Base-by-base conservation (phyloP, 805 yeast species). In the Kodamaea hsintzibuensis region DNA sequence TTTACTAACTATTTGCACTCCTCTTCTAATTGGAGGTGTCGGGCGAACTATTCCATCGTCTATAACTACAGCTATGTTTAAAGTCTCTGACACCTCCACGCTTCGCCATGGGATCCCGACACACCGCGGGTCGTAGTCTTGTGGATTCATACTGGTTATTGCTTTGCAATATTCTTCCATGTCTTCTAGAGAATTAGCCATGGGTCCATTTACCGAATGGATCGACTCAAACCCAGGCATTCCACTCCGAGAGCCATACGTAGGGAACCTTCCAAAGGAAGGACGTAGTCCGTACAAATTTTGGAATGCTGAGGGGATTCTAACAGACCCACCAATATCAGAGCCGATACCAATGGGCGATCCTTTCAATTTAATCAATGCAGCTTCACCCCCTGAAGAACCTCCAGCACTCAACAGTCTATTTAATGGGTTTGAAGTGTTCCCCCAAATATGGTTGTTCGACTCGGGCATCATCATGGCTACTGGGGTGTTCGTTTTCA, bases 311-410 rank as follows among this genome's bases (percentile, higher is more conserved):
- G 82, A 76, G 0, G 85, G 85, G 42, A 72, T 71, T 51, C 85
- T 68, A 37, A 81, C 70, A 13, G 77, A 69, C 10, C 85, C 85
- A 27, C 84, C 85, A 50, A 80, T 77, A 59, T 82, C 85, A 12
- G 80, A 74, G 13, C 86, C 86, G 46, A 83, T 62, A 17, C 87
- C 86, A 35, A 81, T 49, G 7, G 75, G 71, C n/a, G 81, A 72
- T 3, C 83, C 83, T 50, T 68, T 67, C 52, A 76, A 56, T 1
- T 75, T 76, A 8, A 78, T 60, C 25, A 82, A 61, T 8, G 83
- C 80, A 6, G 79, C 82, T 47, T 80, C 84, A 44, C 85, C 85
- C 7, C 84, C 83, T 12, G 82, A 76, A 8, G 82, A 77, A 0
- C 85, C 85, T 43, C 84, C 83, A 18, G 80, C 66, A n/a, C 79